Evolutionary conservation across 371 early-diverging fungal species (phyloP), one percentile per base, ranked within the genome.

Genomic region (Saksenaea oblongispora): DNA sequence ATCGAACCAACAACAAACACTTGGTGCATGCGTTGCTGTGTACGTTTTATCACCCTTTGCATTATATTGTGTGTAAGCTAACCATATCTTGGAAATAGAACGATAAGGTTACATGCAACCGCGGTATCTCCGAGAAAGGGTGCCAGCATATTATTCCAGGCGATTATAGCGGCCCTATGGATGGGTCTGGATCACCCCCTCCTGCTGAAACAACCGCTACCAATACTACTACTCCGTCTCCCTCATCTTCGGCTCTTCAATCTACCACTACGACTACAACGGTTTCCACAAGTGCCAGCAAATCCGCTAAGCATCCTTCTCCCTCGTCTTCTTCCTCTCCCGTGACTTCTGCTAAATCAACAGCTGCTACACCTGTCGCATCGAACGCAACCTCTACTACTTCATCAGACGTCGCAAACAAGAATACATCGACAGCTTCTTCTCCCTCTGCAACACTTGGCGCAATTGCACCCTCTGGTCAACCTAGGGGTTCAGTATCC

Each of bases 21-120:
- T 39, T 86, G 80, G 65, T 86, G 87, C 72, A 73, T 86, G 61
- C 83, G 87, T 55, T 85, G 84, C 67, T 87, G 87, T 64, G 78
- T 74, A 74, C 74, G 74, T 78, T 56, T 13, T 15, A 3, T 47
- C n/a, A 14, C 8, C 13, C 5, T 54, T 18, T 34, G 24, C 35
- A 10, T 60, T 22, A 4, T 17, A 1, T 7, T 11, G 14, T 44
- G 7, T 3, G 35, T 35, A 39, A 35, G 56, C 28, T 39, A 36
- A 47, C 17, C 26, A 26, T 54, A 34, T 41, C 56, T n/a, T 39
- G 39, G 2, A 14, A 10, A 59, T 65, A 77, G 71, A 76, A 76
- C 37, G 68, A 74, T 56, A 61, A 69, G 31, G 26, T 14, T 22
- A 69, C 73, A 31, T 87, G 87, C 65, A 79, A 83, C 51, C 72